Evolutionary conservation across 177 flowering plant genomes (phyloP), one percentile per base, ranked within the genome.

Genomic region (Vitis hybrid): DNA sequence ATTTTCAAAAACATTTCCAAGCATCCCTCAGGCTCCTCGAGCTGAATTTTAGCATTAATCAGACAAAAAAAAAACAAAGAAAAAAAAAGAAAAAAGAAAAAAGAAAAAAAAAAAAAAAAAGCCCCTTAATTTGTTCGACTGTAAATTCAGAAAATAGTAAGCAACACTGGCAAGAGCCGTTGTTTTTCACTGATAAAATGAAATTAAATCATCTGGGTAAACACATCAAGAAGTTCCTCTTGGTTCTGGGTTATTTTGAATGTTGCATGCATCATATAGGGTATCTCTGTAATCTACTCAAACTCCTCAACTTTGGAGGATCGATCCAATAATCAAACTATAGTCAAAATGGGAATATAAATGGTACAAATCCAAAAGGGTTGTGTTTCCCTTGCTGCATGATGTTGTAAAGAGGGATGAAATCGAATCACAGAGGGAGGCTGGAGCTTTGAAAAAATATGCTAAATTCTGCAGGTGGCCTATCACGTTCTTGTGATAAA

Each of bases 391-490:
- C 56, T 14, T 54, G 56, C 15, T 54, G 5, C 56, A 54, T 54
- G 19, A 0, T 17, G 17, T 54, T 17, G 17, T 14, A 54, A 54
- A 54, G 6, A 23, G 56, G 56, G 56, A 5, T 17, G 17, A 54
- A 54, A 54, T 12, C 12, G 56, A 54, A 54, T 54, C 17, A 54
- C 2, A 6, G 15, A 54, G 56, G 56, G 56, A 14, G 7, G 45
- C 45, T 54, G 15, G 56, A 54, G 17, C 15, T 54, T 17, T 3
- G 19, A 54, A 14, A 14, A 54, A 54, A 54, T 64, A 23, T 56
- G 23, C 23, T 23, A 15, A 49, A 69, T 69, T 10, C 45, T 49
- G 71, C 57, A 69, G 26, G 23, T 12, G 3, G 48, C 45, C 56
- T 69, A 15, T 61, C 12, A 30, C 7, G 49, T 17, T 5, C 1